These are phyloP conservation scores for Alternaria dauci DNA, from an alignment of 2,329 filamentous ascomycete species.

Conservation along the genomic window DNA sequence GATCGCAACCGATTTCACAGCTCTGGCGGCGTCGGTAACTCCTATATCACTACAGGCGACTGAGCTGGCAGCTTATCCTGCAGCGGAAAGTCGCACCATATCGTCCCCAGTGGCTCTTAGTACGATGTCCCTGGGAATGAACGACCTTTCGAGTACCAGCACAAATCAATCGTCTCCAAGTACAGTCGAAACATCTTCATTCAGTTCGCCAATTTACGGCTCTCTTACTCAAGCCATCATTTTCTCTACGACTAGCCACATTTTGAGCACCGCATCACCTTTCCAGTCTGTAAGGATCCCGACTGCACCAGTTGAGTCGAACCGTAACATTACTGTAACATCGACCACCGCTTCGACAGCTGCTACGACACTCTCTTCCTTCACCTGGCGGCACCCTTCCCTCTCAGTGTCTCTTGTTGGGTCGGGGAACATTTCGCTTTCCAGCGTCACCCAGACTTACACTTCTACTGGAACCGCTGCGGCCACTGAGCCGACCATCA, in stretches of 20 bases:
- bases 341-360: background rate
- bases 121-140: background rate
- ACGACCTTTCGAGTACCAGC: background rate
- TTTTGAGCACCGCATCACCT: background rate
- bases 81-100: background rate
- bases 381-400: background rate
- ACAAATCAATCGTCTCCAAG: background rate
- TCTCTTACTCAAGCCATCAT: background rate
- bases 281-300: background rate
- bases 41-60: background rate
- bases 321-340: background rate
- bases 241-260: background rate
- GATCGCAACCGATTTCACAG: background rate
- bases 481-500: background rate
- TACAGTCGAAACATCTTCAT: background rate
- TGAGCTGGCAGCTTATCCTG: background rate
- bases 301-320: background rate
- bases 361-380: background rate
- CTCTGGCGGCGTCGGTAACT: background rate
- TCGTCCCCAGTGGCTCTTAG: background rate
- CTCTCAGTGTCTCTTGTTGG: background rate
- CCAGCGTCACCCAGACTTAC: background rate
- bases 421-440: background rate
- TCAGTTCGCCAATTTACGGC: background rate
- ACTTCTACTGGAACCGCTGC: background rate